Evolutionary conservation across 257 asterid species (phyloP).

Genomic region (Nicotiana otophora): DNA sequence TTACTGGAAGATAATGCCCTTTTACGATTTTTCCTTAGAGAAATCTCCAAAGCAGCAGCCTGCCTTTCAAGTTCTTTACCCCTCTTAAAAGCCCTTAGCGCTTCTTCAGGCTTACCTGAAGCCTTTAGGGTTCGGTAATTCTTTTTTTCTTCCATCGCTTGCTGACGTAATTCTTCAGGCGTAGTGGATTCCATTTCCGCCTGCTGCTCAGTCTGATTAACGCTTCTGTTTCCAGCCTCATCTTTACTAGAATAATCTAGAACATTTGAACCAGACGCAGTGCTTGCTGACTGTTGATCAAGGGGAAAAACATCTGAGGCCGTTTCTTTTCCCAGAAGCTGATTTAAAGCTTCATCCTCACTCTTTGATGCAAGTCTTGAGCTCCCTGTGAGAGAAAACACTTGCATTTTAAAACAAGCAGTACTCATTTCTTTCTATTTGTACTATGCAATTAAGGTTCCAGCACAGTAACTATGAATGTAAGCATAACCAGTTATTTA

Average conservation of each 20-base stretch:
- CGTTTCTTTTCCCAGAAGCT: slow-evolving; percentile 42
- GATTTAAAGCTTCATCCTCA: slow-evolving; percentile 56
- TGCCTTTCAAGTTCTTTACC: slow-evolving; percentile 97
- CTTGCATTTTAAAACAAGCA: neutral
- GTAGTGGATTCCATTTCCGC: slow-evolving; percentile 43
- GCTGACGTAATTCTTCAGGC: slow-evolving; percentile 84
- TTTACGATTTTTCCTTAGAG: slow-evolving; percentile 66
- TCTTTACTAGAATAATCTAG: slow-evolving; percentile 27
- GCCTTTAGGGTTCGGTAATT: slow-evolving; percentile 65
- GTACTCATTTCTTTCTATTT: neutral
- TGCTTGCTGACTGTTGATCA: slow-evolving; percentile 23
- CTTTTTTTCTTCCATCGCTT: slow-evolving; percentile 75
- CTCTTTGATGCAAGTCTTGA: slow-evolving; percentile 47
- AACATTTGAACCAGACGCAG: slow-evolving; percentile 46
- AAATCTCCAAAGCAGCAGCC: slow-evolving; percentile 77
- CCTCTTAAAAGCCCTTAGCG: slow-evolving; percentile 70
- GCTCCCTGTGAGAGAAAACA: slow-evolving; percentile 45
- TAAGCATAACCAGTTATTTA: neutral
- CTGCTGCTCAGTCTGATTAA: neutral
- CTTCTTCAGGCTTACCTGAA: slow-evolving; percentile 93
- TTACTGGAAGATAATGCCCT: slow-evolving; percentile 48
- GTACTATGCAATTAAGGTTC: neutral
- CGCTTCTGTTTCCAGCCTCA: slow-evolving; percentile 25
- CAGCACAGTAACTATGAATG: neutral
- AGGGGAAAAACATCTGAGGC: slow-evolving; percentile 25